These are phyloP conservation scores for Sporothrix variecibatus DNA, from an alignment of 2,329 filamentous ascomycete species.

Conservation along the genomic window DNA sequence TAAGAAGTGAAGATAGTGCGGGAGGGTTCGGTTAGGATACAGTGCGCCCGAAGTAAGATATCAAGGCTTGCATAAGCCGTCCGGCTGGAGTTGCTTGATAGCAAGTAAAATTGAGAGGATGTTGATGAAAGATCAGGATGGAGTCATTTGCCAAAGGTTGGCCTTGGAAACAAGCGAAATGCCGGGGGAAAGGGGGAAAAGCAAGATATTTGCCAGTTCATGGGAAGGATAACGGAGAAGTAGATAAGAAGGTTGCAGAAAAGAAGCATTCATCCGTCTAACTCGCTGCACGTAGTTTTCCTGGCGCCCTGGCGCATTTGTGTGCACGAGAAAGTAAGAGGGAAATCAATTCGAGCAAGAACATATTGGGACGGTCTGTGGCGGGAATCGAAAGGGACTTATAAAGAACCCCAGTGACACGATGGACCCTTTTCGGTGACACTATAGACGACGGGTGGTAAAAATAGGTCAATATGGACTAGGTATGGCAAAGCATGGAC, in stretches of 20 bases:
- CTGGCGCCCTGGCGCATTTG: not conserved
- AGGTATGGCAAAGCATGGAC: not conserved
- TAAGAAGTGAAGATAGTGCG: not conserved
- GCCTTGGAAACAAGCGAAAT: not conserved
- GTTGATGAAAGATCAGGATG: not conserved
- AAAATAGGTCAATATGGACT: not conserved
- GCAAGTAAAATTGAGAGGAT: not conserved
- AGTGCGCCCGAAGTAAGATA: not conserved
- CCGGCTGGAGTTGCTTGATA: not conserved
- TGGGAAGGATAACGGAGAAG: not conserved
- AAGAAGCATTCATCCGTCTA: not conserved
- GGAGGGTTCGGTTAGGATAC: not conserved
- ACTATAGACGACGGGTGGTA: not conserved
- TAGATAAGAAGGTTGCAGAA: not conserved
- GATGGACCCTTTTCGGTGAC: not conserved
- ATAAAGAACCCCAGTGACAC: not conserved
- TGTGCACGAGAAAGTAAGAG: not conserved
- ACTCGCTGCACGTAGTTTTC: not conserved
- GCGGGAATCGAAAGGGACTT: slow-evolving; percentile 5
- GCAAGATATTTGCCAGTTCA: too few relatives aligned
- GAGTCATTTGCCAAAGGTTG: too few relatives aligned
- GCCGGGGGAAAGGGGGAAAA: slow-evolving; percentile 4
- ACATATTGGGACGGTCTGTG: slow-evolving; percentile 16
- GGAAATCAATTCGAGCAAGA: not conserved
- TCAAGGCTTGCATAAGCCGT: not conserved